Conservation (phyloP, 192 early-diverging fungal species). For the Dissophora ornata region DNA sequence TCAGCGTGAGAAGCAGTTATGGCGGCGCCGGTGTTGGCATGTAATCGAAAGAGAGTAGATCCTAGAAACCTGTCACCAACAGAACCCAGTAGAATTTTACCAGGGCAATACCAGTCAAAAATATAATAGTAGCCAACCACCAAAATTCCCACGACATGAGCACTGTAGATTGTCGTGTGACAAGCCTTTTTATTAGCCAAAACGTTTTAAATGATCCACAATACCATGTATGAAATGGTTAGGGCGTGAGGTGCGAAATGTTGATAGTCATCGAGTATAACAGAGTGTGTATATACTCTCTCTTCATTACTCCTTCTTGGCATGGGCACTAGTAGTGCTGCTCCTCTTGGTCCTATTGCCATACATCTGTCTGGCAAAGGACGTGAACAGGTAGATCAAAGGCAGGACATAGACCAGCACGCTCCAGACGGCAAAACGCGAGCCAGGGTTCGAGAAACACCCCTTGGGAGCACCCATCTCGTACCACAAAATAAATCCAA, state of each 20-base stretch:
- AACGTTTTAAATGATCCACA: too few relatives aligned
- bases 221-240: too few relatives aligned
- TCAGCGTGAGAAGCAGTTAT: background rate
- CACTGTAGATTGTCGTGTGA: too few relatives aligned
- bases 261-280: too few relatives aligned
- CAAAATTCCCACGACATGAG: too few relatives aligned
- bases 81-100: too few relatives aligned
- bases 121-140: too few relatives aligned
- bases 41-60: conserved; percentile 4
- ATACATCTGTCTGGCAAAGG: conserved; percentile 73
- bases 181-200: too few relatives aligned
- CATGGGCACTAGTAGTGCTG: conserved; percentile 2
- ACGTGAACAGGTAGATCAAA: conserved; percentile 70
- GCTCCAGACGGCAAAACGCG: conserved; percentile 62
- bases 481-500: conserved; percentile 65
- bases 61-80: too few relatives aligned
- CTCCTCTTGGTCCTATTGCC: conserved; percentile 27
- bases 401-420: conserved; percentile 68
- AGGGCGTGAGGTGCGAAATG: too few relatives aligned
- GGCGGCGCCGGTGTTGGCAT: conserved; percentile 8
- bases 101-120: too few relatives aligned
- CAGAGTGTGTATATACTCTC: too few relatives aligned
- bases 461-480: conserved; percentile 60
- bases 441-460: conserved; percentile 56
- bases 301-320: conserved; percentile 24